Evolutionary conservation across 2,329 filamentous ascomycete species (phyloP).

Genomic region (Penicillium sp.): DNA sequence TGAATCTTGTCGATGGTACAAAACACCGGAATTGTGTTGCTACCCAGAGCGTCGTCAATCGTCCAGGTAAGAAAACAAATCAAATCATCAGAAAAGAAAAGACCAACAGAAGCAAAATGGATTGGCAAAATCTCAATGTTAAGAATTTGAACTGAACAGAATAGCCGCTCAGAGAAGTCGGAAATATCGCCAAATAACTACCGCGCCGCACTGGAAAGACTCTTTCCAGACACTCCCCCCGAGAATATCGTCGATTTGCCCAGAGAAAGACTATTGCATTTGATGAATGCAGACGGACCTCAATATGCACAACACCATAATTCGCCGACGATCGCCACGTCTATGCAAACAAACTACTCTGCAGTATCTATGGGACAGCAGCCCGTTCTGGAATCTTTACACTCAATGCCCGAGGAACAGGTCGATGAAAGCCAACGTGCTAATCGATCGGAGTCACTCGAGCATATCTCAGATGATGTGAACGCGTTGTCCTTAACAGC

Average conservation of each 20-base stretch:
- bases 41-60: slow-evolving; percentile 81
- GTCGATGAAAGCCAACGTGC: slow-evolving; percentile 42
- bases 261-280: slow-evolving; percentile 60
- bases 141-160: slow-evolving; percentile 1
- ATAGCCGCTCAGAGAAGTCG: slow-evolving; percentile 14
- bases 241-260: slow-evolving; percentile 56
- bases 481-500: slow-evolving; percentile 67
- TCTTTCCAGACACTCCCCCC: slow-evolving; percentile 64
- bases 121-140: no score
- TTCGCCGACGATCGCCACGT: slow-evolving; percentile 49
- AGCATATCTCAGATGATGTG: slow-evolving; percentile 68
- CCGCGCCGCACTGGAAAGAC: slow-evolving; percentile 60
- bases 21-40: slow-evolving; percentile 73
- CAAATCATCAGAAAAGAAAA: slow-evolving; percentile 54
- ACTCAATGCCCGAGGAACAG: slow-evolving; percentile 70
- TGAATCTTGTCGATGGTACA: slow-evolving; percentile 77
- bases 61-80: slow-evolving; percentile 58
- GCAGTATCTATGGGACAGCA: slow-evolving; percentile 46
- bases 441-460: slow-evolving; percentile 57
- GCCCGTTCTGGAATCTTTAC: slow-evolving; percentile 60
- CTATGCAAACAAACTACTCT: slow-evolving; percentile 40
- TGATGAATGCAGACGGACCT: slow-evolving; percentile 45
- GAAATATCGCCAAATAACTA: slow-evolving; percentile 51
- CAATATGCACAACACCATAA: slow-evolving; percentile 37
- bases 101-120: background rate